Evolutionary conservation across 176 grass and related monocot genomes (phyloP).

Genomic region (Carex parvula): DNA sequence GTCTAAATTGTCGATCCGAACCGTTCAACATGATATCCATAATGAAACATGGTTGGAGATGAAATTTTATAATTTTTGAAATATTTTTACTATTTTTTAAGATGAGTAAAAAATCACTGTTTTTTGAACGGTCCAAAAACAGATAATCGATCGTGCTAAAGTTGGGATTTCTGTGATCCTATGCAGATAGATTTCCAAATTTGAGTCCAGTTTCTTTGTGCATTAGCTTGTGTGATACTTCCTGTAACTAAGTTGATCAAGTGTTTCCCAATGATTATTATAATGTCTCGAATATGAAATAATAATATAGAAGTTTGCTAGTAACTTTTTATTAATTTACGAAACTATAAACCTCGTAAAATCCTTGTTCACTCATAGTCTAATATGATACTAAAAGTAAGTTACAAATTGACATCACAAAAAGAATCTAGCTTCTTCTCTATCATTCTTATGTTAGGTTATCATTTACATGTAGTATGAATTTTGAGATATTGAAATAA

Average conservation of each 20-base stretch:
- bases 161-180: neutral
- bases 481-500: neutral
- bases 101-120: too few species aligned
- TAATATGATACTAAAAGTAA: neutral
- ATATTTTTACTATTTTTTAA: too few species aligned
- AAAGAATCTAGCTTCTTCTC: conserved; percentile 6
- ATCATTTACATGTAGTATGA: conserved; percentile 13
- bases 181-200: conserved; percentile 4
- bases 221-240: neutral
- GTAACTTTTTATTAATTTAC: neutral
- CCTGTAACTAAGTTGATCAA: neutral
- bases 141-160: too few species aligned
- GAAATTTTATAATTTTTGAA: too few species aligned
- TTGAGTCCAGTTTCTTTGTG: neutral
- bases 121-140: too few species aligned
- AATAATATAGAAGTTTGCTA: neutral
- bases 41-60: too few species aligned
- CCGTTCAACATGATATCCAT: too few species aligned
- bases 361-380: neutral
- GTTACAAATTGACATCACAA: conserved; percentile 2
- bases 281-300: neutral
- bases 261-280: neutral
- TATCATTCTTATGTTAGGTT: neutral
- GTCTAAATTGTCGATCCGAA: too few species aligned
- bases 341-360: neutral